phyloP scores from a whole-genome alignment of 2,329 filamentous ascomycete genomes.

The Cadophora luteo-olivacea region DNA sequence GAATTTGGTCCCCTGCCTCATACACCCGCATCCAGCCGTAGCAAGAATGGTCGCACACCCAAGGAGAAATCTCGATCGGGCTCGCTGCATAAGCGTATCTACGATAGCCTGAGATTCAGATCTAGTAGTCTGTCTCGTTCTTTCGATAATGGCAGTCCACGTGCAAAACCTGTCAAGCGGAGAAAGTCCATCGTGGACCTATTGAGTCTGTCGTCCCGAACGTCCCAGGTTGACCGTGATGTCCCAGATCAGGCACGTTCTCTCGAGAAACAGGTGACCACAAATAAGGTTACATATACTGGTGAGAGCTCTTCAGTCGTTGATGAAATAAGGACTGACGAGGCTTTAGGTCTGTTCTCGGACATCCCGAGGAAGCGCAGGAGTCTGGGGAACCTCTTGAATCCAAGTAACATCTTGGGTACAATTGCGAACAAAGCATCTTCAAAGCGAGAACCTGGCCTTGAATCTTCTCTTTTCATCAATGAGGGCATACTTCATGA shows the following conservation, averaged over 20 bases:
- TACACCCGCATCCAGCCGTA: conserved; percentile 23
- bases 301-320: conserved; percentile 6
- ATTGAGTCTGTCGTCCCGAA: conserved; percentile 20
- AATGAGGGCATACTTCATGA: background rate
- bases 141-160: conserved; percentile 24
- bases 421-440: conserved; percentile 33
- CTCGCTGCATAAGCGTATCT: conserved; percentile 23
- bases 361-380: conserved; percentile 30
- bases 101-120: conserved; percentile 24
- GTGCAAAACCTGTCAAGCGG: conserved; percentile 12
- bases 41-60: conserved; percentile 18
- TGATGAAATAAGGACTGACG: background rate
- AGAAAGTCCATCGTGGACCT: conserved; percentile 33
- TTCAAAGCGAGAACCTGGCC: conserved; percentile 18
- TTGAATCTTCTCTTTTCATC: background rate
- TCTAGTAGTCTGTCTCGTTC: conserved; percentile 10
- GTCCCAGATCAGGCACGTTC: background rate
- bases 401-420: conserved; percentile 33
- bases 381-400: conserved; percentile 32
- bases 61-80: conserved; percentile 14
- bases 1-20: conserved; percentile 27
- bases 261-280: background rate
- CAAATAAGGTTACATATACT: background rate
- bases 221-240: conserved; percentile 15
- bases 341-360: conserved; percentile 14